Percentiles rank a stretch among this genome's conserved stretches.
phyloP scores from a whole-genome alignment of 73 alveolate species.

The Tetrahymena borealis region DNA sequence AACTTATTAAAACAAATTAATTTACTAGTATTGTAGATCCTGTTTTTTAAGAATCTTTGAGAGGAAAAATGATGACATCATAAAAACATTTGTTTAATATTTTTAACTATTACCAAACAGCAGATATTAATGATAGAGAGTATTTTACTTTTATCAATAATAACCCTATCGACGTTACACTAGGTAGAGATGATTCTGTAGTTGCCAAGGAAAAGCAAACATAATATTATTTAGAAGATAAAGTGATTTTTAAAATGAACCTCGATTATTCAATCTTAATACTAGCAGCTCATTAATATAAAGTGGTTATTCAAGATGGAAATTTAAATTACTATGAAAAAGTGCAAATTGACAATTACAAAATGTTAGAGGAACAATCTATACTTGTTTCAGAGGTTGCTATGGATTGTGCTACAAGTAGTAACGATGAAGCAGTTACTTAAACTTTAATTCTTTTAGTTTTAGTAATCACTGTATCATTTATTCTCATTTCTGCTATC shows the following conservation, averaged over 20 bases:
- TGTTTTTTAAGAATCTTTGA: background rate
- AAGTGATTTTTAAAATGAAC: background rate
- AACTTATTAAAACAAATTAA: background rate
- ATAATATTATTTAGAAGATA: background rate
- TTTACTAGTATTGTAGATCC: background rate
- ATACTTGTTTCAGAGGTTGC: background rate
- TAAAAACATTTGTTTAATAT: background rate
- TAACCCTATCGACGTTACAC: background rate
- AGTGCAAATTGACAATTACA: background rate
- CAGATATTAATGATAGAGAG: background rate
- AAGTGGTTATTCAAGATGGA: background rate
- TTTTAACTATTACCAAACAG: background rate
- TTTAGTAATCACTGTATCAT: background rate
- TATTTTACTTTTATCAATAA: background rate
- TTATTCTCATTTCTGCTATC: background rate
- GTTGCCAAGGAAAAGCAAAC: background rate
- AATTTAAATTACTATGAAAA: background rate
- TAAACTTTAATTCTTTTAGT: background rate
- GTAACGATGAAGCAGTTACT: background rate
- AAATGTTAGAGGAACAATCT: background rate
- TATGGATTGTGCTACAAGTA: background rate
- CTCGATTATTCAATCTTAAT: background rate
- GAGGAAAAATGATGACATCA: background rate
- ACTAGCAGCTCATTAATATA: background rate
- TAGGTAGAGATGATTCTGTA: background rate